These are phyloP conservation scores for Salvia hispanica DNA, from an alignment of 257 asterid species.

Conservation along the genomic window DNA sequence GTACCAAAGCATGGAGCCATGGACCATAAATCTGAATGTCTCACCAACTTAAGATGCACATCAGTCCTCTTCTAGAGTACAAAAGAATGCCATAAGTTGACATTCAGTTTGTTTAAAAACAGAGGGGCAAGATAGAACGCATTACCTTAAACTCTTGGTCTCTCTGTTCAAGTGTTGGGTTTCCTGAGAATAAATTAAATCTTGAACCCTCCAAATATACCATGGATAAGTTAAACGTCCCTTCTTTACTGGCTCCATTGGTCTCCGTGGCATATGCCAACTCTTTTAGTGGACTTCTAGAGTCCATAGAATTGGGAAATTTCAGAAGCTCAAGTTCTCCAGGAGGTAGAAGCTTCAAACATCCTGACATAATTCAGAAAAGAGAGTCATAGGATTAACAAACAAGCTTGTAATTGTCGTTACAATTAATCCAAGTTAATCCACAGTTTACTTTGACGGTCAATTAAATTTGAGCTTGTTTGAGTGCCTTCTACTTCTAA, in stretches of 20 bases:
- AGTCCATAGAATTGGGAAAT: conserved; percentile 51
- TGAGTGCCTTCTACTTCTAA: too few species aligned
- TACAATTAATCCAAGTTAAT: neutral
- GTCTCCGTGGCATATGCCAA: conserved; percentile 59
- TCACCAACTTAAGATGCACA: conserved; percentile 13
- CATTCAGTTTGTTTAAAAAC: neutral
- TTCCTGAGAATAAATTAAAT: conserved; percentile 88
- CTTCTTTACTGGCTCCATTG: conserved; percentile 38
- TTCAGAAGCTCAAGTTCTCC: conserved; percentile 84
- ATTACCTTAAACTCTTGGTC: conserved; percentile 74
- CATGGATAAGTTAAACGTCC: conserved; percentile 43
- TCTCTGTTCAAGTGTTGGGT: conserved; percentile 86
- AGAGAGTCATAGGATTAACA: conserved; percentile 19
- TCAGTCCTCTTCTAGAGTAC: conserved; percentile 5
- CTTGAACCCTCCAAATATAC: conserved; percentile 51
- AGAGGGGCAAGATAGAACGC: conserved; percentile 18
- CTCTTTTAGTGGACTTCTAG: conserved; percentile 48
- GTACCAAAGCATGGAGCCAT: neutral
- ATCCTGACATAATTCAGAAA: conserved; percentile 49
- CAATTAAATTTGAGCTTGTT: too few species aligned
- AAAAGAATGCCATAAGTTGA: conserved; percentile 1
- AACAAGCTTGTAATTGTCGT: neutral
- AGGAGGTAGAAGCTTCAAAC: conserved; percentile 78
- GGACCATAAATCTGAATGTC: conserved; percentile 20
- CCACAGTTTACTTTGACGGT: too few species aligned